Evolutionary conservation across 371 early-diverging fungal genomes (phyloP), one percentile per base, ranked within the genome.

Genomic region (Saksenaea vasiformis): DNA sequence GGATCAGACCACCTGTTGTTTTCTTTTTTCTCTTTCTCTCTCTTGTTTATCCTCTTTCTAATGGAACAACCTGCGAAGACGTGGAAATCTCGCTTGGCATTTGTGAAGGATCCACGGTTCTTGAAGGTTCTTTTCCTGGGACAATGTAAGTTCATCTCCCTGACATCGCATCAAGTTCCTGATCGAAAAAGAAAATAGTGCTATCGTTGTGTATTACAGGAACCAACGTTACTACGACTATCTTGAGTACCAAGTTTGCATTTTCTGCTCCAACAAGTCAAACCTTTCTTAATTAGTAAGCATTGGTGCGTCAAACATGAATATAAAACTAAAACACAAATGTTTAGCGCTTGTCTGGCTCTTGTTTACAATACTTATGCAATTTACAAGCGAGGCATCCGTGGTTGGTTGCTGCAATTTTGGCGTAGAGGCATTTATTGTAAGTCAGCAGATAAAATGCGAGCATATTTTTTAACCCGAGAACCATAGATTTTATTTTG

Each of bases 121-220:
- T 62, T 60, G 56, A 63, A 69, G 28, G 75, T 74, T 13, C 37
- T 74, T 11, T 54, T 71, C 15, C 62, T 74, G 22, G 75, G 75
- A 19, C 75, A 74, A 69, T 54, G 75, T 71, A 71, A 60, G 66
- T 59, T 39, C 19, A 41, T 10, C 24, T 11, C 38, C 14, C 17
- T 54, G 19, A 65, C 24, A 28, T 27, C 26, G 15, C 35, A 31
- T 34, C 47, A 2, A 31, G 38, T 35, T 1, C 13, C 58, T 38
- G 13, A 27, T 3, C 47, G 37, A 24, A n/a, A 41, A n/a, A 7
- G 15, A 22, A 31, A 28, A 26, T 31, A 74, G 75, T 74, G 41
- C 71, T 91, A 17, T 83, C 92, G 1, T 73, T 92, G 17, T 92
- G 91, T 63, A 89, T 91, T 59, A 90, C 91, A 1, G 80, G 85